Evolutionary conservation across 345 rosid species (phyloP).

Genomic region (Fremontodendron californicum): DNA sequence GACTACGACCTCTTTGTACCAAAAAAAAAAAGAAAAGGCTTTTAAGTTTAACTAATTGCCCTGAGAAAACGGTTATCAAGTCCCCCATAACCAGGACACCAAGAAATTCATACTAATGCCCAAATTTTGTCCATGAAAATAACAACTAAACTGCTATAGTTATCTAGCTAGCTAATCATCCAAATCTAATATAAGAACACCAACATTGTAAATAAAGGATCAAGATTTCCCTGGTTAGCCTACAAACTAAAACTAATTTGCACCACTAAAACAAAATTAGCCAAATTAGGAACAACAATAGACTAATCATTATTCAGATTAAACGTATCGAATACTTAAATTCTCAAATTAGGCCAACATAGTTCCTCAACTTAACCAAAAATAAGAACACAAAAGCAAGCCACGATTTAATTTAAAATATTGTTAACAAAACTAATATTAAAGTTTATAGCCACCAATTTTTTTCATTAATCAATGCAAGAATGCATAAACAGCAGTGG

Average conservation of each 20-base stretch:
- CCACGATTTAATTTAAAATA: not conserved
- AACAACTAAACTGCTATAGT: not conserved
- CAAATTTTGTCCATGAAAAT: not conserved
- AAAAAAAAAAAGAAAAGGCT: no score
- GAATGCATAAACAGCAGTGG: conserved; percentile 78
- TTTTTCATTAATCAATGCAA: conserved; percentile 37
- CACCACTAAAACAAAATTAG: not conserved
- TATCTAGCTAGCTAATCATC: not conserved
- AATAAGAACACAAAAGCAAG: not conserved
- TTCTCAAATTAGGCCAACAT: not conserved
- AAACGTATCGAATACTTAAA: not conserved
- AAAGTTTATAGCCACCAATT: not conserved
- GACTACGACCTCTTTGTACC: no score
- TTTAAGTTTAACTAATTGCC: not conserved
- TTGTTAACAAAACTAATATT: not conserved
- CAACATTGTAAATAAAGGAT: not conserved
- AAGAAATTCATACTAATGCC: not conserved
- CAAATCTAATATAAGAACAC: not conserved
- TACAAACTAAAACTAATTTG: no score
- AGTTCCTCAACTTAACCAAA: not conserved
- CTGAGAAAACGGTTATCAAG: not conserved
- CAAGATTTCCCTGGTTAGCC: no score
- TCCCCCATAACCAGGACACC: not conserved
- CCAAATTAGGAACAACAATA: not conserved
- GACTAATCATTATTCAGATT: not conserved